phyloP scores from a whole-genome alignment of 192 early-diverging fungal genomes.

The Phycomyces blakesleeanus region DNA sequence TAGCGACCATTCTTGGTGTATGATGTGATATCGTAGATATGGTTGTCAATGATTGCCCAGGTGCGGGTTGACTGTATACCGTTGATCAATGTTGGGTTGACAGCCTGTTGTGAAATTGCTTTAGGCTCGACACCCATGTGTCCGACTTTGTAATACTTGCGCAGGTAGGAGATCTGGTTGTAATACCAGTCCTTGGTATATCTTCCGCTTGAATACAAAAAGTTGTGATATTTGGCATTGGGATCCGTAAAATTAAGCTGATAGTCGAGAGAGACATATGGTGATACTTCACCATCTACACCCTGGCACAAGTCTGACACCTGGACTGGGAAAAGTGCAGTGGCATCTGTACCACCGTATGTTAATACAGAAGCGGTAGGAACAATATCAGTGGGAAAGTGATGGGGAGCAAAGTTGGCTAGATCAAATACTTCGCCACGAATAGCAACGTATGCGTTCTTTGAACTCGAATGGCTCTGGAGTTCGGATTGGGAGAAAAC shows the following conservation, averaged over 20 bases:
- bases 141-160: constrained; percentile 50
- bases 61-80: constrained; percentile 53
- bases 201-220: constrained; percentile 18
- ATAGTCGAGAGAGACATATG: constrained; percentile 44
- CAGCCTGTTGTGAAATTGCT: constrained; percentile 52
- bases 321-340: constrained; percentile 59
- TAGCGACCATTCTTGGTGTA: constrained; percentile 49
- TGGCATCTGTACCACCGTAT: constrained; percentile 64
- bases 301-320: constrained; percentile 56
- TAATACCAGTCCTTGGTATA: constrained; percentile 32
- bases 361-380: constrained; percentile 43
- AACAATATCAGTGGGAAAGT: constrained; percentile 48
- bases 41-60: constrained; percentile 56
- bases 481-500: constrained; percentile 60
- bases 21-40: constrained; percentile 64
- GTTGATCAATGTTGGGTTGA: constrained; percentile 56
- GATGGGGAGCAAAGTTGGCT: constrained; percentile 51
- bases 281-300: constrained; percentile 34
- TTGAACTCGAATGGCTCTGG: constrained; percentile 48
- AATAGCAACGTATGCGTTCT: constrained; percentile 58
- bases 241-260: constrained; percentile 40
- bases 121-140: constrained; percentile 60
- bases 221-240: constrained; percentile 19
- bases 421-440: constrained; percentile 70
- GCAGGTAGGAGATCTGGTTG: constrained; percentile 43